phyloP scores from a whole-genome alignment of 208 protist species.

The Leishmania arabica region DNA sequence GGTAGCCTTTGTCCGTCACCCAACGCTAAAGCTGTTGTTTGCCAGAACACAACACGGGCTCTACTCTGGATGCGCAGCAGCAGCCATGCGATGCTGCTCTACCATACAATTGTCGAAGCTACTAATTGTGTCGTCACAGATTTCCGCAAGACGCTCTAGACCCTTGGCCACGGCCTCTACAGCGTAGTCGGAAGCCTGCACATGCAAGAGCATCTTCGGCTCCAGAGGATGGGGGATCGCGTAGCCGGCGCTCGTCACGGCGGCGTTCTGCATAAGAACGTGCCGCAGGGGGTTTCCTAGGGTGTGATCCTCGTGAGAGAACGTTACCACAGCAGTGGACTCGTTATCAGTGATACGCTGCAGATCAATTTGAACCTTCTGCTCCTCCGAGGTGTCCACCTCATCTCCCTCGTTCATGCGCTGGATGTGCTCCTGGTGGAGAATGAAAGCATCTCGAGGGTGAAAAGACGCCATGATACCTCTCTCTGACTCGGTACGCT shows the following conservation, averaged over 20 bases:
- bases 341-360: conserved; percentile 80
- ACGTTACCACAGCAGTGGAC: conserved; percentile 79
- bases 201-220: conserved; percentile 92
- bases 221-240: conserved; percentile 94
- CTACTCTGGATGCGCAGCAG: conserved; percentile 22
- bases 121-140: conserved; percentile 79
- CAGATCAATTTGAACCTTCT: conserved; percentile 89
- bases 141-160: conserved; percentile 73
- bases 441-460: conserved; percentile 83
- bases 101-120: conserved; percentile 80
- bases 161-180: conserved; percentile 83
- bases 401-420: conserved; percentile 90
- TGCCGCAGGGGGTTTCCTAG: conserved; percentile 92
- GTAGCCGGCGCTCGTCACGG: conserved; percentile 91
- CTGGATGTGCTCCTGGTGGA: conserved; percentile 88
- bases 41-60: not conserved
- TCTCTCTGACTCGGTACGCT: not conserved
- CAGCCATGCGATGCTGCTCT: conserved; percentile 31
- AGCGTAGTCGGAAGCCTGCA: conserved; percentile 89
- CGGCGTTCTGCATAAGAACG: conserved; percentile 92
- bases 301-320: conserved; percentile 93
- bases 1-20: not conserved
- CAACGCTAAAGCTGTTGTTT: not conserved
- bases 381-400: conserved; percentile 89
- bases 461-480: conserved; percentile 61